Base-by-base conservation (phyloP, 2,329 filamentous ascomycete genomes). In the Aspergillus tanneri region DNA sequence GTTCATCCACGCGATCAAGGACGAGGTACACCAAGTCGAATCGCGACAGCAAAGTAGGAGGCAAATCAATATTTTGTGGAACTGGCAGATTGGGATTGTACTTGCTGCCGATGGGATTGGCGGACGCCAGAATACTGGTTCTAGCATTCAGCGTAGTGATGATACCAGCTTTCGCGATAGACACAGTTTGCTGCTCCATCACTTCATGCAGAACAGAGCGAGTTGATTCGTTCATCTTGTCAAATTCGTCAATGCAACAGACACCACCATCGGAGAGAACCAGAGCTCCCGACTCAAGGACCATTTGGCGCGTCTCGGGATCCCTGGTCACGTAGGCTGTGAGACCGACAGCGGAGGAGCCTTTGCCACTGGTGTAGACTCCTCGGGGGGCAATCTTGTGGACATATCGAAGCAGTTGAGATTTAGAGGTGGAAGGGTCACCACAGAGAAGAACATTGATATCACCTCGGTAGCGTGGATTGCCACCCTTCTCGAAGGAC, bases 1-100 rank as follows among this genome's bases (percentile, higher is more conserved):
- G 86, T 72, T 97, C 93, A 63, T 97, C 92, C 42, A 95, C 86
- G 6, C 88, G 88, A 67, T 99, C 93, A 39, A 99, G 84, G 35
- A 99, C 93, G 1, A 99, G 83, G 66, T 99, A 99, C 42, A 99
- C 92, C 5, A 99, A 77, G 68, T 99, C 93, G 67, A 99, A 99
- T 77, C 93, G 87, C 4, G 91, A 96, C 43, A 99, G 81, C 5
- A 99, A 79, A 0, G 93, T 99, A 0, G 93, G 93, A 0, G 93
- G 93, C 7, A 99, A 82, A 64, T 99, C 93, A 61, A 99, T 99
- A 70, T 99, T 99, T 63, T 97, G 91, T 3, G 93, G 93, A 11
- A 99, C 93, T 0, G 93, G 91, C 19, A 99, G 75, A 63, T 96
- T 92, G 2, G 90, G 88, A 70, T 99, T 97, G 75, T 99, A 99